Evolutionary conservation across 2,329 filamentous ascomycete genomes (phyloP), one percentile per base, ranked within the genome.

Genomic region (Exophiala oligosperma): DNA sequence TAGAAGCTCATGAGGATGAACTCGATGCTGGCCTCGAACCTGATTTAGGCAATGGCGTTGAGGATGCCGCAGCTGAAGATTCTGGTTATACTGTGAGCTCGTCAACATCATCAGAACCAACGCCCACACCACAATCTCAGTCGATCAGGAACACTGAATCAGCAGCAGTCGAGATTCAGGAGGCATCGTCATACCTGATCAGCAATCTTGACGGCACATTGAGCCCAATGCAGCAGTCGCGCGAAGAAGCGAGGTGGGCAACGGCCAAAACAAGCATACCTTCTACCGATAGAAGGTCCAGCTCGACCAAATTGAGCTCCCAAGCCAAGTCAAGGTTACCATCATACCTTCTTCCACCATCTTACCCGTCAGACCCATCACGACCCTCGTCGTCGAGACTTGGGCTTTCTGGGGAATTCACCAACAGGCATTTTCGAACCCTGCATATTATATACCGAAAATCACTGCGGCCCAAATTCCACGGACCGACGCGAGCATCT

Each of bases 361-460:
- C 65, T 46, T 67, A 66, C 37, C 64, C 65, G 17, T 66, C 65
- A 6, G 60, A 64, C 49, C 62, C 61, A 14, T 40, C 44, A 21
- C 57, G 62, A 9, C 38, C 56, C 17, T 23, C 38, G 11, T 53
- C 52, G 11, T 46, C 40, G 8, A 56, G 63, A 7, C 60, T 68
- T 7, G 6, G 52, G 12, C 56, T 60, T 7, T 51, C 43, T 11
- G 64, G 64, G 2, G 23, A 50, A 40, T 68, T 68, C 55, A 67
- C 61, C 38, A 66, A 67, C 59, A 52, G 60, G 14, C 66, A 68
- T 53, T 68, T 66, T 57, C 57, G 60, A 44, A 64, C 62, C 11
- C 56, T 68, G 24, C 62, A 67, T 59, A 67, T 66, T 53, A 62
- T 67, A 35, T 64, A 65, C 54, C 58, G 60, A 49, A 67, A 67